Base-by-base conservation (phyloP, 345 rosid species). In the Syzygium oleosum region DNA sequence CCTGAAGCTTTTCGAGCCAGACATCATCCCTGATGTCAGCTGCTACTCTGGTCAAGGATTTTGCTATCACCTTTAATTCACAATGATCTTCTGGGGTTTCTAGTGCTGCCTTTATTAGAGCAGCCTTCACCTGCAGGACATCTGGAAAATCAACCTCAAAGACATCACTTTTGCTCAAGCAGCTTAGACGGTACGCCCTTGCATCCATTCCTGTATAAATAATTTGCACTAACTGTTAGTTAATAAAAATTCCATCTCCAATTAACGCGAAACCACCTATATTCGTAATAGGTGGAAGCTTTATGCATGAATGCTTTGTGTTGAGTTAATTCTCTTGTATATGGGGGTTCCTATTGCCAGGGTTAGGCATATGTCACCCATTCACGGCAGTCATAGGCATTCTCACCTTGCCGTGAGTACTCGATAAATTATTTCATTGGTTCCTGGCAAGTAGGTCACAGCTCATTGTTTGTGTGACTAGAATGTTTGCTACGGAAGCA, bases 131-230 rank as follows among this genome's bases (percentile, higher is more conserved):
- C 90, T 94, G 94, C 93, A 95, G 89, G 87, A 96, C 95, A 90
- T 93, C 97, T 15, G 94, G 84, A 88, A 96, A 97, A 91, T 97
- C 99, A 27, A 97, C 98, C 92, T 97, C 99, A 84, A 93, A 96
- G 88, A 96, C 93, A 19, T 92, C 90, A 84, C 95, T 93, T 89
- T 95, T 94, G 92, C 93, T 91, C 90, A 96, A 92, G 92, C 96
- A 95, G 90, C 88, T 90, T 80, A 96, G 89, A 58, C 98, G 95
- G 92, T 95, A 97, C 84, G 98, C 96, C 89, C 98, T 95, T 53
- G 99, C 89, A 91, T 97, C 99, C 99, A 97, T 97, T 88, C 99
- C 98, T 97, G 91, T 90, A 83, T 38, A 73, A 23, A 34, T 61
- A 14, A 52, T 11, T 56, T 56, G 63, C 13, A 23, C n/a, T 23